These are phyloP conservation scores for Ogataea saltuana DNA, from an alignment of 805 yeast genomes.

Conservation along the genomic window DNA sequence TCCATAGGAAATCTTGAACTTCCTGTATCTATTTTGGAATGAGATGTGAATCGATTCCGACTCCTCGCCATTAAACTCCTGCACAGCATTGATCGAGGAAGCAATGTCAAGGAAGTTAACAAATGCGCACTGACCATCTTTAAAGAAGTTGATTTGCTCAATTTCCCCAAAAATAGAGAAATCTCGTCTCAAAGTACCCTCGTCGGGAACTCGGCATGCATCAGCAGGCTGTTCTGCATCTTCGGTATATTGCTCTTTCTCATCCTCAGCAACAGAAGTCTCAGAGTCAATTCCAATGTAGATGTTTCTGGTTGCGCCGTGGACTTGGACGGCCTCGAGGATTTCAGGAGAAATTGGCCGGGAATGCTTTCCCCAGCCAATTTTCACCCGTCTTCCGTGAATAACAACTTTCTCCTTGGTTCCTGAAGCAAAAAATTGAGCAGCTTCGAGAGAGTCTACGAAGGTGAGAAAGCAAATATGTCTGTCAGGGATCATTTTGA, in stretches of 20 bases:
- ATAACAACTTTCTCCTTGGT: slow-evolving; percentile 55
- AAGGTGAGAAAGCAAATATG: slow-evolving; percentile 71
- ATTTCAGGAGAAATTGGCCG: slow-evolving; percentile 61
- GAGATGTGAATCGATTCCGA: slow-evolving; percentile 39
- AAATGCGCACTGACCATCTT: slow-evolving; percentile 72
- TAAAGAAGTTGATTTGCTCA: slow-evolving; percentile 74
- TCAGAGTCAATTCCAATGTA: slow-evolving; percentile 63
- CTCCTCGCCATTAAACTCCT: slow-evolving; percentile 46
- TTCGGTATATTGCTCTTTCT: slow-evolving; percentile 29
- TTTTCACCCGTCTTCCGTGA: slow-evolving; percentile 60
- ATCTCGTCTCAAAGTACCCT: slow-evolving; percentile 54
- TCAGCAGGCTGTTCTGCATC: no score
- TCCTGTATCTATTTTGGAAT: slow-evolving; percentile 48
- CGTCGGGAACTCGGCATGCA: slow-evolving; percentile 49
- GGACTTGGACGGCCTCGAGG: slow-evolving; percentile 55
- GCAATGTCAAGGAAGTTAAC: slow-evolving; percentile 65
- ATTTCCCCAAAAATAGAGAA: slow-evolving; percentile 66
- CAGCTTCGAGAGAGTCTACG: slow-evolving; percentile 62
- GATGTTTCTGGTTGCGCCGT: slow-evolving; percentile 74
- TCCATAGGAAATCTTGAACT: slow-evolving; percentile 65
- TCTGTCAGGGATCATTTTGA: slow-evolving; percentile 51
- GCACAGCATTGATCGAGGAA: slow-evolving; percentile 65
- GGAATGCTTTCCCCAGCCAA: slow-evolving; percentile 74
- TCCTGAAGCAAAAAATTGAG: slow-evolving; percentile 58
- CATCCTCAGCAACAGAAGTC: slow-evolving; percentile 35